phyloP scores from a whole-genome alignment of 2,329 filamentous ascomycete species.

The Cladosporium sp. region DNA sequence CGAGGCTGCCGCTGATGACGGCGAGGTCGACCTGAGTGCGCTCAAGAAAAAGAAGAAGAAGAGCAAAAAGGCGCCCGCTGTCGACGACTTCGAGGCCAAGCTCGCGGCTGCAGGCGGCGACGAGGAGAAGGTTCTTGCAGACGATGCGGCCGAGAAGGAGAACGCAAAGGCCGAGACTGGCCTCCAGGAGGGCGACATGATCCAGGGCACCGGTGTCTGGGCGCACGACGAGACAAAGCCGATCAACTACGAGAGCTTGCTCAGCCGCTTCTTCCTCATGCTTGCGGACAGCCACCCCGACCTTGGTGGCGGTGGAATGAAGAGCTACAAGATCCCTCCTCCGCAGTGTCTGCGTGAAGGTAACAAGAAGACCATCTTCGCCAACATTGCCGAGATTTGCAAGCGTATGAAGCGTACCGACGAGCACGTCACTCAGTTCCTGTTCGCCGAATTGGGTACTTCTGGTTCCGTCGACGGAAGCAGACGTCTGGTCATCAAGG shows the following conservation, averaged over 20 bases:
- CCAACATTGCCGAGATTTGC: conserved; percentile 97
- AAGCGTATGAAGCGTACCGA: conserved; percentile 99
- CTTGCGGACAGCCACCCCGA: conserved; percentile 96
- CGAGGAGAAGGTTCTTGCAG: conserved; percentile 47
- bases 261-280: conserved; percentile 89
- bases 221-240: conserved; percentile 68
- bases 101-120: conserved; percentile 54
- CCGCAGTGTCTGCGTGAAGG: conserved; percentile 99
- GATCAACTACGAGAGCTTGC: conserved; percentile 79
- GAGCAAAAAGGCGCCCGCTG: conserved; percentile 51
- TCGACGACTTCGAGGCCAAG: conserved; percentile 62
- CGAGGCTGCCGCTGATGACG: conserved; percentile 48
- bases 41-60: conserved; percentile 90
- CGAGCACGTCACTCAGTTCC: conserved; percentile 84
- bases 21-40: conserved; percentile 57
- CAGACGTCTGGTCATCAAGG: conserved; percentile 94
- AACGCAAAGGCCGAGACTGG: conserved; percentile 37
- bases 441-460: conserved; percentile 97
- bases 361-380: conserved; percentile 99
- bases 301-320: conserved; percentile 67
- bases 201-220: conserved; percentile 87
- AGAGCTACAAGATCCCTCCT: conserved; percentile 98
- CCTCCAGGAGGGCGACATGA: conserved; percentile 65
- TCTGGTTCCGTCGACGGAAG: conserved; percentile 91
- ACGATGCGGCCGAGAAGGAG: conserved; percentile 46